Evolutionary conservation across 2,329 filamentous ascomycete genomes (phyloP).

Genomic region (Aspergillus sp.): DNA sequence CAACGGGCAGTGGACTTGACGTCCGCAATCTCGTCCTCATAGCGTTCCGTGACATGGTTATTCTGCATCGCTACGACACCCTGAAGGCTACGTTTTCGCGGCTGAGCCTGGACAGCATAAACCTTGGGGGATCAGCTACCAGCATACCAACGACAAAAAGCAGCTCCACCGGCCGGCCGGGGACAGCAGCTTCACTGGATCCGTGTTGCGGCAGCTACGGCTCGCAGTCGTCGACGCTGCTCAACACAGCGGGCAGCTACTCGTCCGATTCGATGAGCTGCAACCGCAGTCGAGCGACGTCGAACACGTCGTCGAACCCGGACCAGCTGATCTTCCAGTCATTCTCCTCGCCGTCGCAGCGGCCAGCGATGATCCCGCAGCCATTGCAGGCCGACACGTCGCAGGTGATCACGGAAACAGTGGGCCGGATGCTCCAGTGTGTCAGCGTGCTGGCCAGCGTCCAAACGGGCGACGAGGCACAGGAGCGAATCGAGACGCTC

Average conservation of each 20-base stretch:
- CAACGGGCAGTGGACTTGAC: conserved; percentile 58
- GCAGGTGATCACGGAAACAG: conserved; percentile 80
- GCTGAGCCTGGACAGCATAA: conserved; percentile 70
- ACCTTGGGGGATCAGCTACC: conserved; percentile 40
- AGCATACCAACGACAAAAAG: conserved; percentile 35
- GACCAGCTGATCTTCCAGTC: conserved; percentile 36
- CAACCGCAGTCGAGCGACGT: conserved; percentile 68
- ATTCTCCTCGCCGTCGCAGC: conserved; percentile 29
- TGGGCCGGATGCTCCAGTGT: conserved; percentile 92
- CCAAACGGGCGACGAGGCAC: conserved; percentile 60
- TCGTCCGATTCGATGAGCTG: conserved; percentile 43
- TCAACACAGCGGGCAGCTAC: conserved; percentile 54
- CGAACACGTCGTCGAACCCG: conserved; percentile 60
- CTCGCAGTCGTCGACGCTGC: conserved; percentile 66
- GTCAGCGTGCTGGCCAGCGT: conserved; percentile 80
- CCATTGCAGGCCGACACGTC: conserved; percentile 37
- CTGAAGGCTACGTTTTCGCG: conserved; percentile 86
- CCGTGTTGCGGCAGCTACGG: conserved; percentile 69
- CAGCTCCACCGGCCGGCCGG: conserved; percentile 47
- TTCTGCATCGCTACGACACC: conserved; percentile 78
- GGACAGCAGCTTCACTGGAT: conserved; percentile 67
- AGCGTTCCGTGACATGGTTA: conserved; percentile 78
- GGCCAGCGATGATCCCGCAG: conserved; percentile 25
- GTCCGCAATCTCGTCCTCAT: conserved; percentile 82
- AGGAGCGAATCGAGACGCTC: conserved; percentile 71